Percentiles rank a stretch among this genome's conserved stretches.
phyloP scores from a whole-genome alignment of 768 basidiomycete genomes.

The Russula compacta region DNA sequence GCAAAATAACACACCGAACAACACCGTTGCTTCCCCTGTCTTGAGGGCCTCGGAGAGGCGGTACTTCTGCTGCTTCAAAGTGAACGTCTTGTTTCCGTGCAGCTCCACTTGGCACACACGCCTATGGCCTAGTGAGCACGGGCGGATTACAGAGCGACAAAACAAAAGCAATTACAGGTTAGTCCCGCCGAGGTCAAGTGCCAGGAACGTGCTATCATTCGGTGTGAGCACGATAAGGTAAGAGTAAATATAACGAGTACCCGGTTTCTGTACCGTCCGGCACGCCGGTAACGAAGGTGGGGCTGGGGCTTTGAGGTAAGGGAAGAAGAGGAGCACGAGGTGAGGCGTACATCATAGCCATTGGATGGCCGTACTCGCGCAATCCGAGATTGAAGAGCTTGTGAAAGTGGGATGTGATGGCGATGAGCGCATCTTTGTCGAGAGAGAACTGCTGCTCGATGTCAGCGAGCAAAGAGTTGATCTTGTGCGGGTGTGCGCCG shows the following conservation, averaged over 20 bases:
- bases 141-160: background rate
- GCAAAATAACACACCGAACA: slow-evolving; percentile 59
- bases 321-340: background rate
- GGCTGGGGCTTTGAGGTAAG: slow-evolving; percentile 40
- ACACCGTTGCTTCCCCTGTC: slow-evolving; percentile 75
- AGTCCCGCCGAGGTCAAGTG: slow-evolving; percentile 94
- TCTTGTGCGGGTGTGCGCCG: slow-evolving; percentile 8
- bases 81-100: slow-evolving; percentile 84
- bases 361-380: slow-evolving; percentile 58
- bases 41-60: slow-evolving; percentile 91
- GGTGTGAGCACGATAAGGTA: background rate
- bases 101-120: slow-evolving; percentile 92
- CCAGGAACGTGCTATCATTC: slow-evolving; percentile 77
- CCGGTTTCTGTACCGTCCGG: slow-evolving; percentile 92
- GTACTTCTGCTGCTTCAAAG: slow-evolving; percentile 91
- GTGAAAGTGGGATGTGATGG: slow-evolving; percentile 72
- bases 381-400: slow-evolving; percentile 73
- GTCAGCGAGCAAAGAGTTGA: slow-evolving; percentile 37
- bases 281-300: slow-evolving; percentile 91
- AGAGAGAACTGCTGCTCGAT: slow-evolving; percentile 72
- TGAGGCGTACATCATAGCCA: slow-evolving; percentile 81
- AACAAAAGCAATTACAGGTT: slow-evolving; percentile 61
- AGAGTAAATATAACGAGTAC: slow-evolving; percentile 34
- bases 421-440: slow-evolving; percentile 46
- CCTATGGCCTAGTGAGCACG: slow-evolving; percentile 33